Conservation (phyloP, 1,139 yeast species). For the Debaryomyces singareniensis region DNA sequence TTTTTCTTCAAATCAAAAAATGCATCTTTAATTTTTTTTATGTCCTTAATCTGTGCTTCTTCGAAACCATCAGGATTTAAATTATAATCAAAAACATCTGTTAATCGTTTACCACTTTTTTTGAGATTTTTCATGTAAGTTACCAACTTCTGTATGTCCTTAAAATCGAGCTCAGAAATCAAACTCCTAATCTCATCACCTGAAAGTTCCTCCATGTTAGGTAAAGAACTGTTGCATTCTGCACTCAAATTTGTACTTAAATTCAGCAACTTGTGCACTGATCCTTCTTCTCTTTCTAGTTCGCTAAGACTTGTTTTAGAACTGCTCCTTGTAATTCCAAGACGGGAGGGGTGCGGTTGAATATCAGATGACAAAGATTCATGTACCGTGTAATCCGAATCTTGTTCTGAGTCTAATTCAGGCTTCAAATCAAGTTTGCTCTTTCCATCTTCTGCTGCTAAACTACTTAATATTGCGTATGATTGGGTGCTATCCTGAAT, state of each 20-base stretch:
- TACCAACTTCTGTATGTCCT: conserved; percentile 49
- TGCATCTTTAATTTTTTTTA: not conserved
- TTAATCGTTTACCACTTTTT: conserved; percentile 44
- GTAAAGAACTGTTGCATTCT: too few relatives aligned
- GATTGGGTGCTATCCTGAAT: conserved; percentile 11
- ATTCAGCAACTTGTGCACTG: conserved; percentile 28
- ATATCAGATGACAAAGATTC: not conserved
- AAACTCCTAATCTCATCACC: conserved; percentile 51
- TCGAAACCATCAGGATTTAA: conserved; percentile 2
- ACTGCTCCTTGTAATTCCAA: conserved; percentile 15
- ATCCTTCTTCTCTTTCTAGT: conserved; percentile 38
- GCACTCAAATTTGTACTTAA: conserved; percentile 6
- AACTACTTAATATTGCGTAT: not conserved
- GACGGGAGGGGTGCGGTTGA: not conserved
- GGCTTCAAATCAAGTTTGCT: conserved; percentile 7
- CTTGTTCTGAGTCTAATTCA: conserved; percentile 1
- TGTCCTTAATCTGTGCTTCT: not conserved
- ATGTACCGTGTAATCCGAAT: too few relatives aligned
- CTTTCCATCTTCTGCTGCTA: conserved; percentile 15
- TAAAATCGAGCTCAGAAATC: conserved; percentile 37
- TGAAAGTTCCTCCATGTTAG: conserved; percentile 16
- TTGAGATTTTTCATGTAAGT: conserved; percentile 45
- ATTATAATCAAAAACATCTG: conserved; percentile 38
- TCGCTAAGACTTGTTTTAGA: conserved; percentile 31
- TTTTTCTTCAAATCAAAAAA: not conserved